Conservation (phyloP, 352 stramenopile species). For the Globisporangium perplexum region DNA sequence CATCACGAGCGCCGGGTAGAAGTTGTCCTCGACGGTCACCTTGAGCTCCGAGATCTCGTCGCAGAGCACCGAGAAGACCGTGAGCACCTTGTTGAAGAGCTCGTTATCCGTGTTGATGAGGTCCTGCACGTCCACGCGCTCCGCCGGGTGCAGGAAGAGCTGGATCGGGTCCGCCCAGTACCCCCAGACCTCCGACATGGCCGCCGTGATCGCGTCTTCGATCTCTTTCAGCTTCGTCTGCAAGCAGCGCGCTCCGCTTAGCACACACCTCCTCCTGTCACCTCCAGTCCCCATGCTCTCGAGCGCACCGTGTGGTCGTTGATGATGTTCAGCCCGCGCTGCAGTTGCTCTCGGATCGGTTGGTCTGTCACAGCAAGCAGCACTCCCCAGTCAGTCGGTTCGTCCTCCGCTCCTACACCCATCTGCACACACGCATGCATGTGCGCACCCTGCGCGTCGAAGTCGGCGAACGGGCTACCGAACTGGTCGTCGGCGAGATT, state of each 20-base stretch:
- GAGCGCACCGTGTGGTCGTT: conserved; percentile 78
- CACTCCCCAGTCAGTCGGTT: not conserved
- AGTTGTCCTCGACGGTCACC: conserved; percentile 87
- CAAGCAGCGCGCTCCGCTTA: not conserved
- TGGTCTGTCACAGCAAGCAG: conserved; percentile 34
- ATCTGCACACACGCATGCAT: not conserved
- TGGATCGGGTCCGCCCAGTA: conserved; percentile 87
- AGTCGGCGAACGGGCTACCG: conserved; percentile 67
- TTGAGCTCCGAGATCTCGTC: conserved; percentile 90
- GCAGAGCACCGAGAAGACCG: conserved; percentile 84
- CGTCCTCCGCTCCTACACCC: not conserved
- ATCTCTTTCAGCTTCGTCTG: conserved; percentile 85
- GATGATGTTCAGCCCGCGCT: conserved; percentile 77
- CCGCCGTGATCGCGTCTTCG: conserved; percentile 77
- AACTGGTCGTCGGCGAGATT: conserved; percentile 77
- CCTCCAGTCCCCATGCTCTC: not conserved
- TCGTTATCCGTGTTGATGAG: conserved; percentile 88
- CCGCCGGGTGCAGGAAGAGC: conserved; percentile 71
- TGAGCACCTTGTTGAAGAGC: conserved; percentile 87
- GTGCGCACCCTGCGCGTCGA: conserved; percentile 64
- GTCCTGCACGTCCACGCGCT: conserved; percentile 85
- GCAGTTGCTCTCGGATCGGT: conserved; percentile 76
- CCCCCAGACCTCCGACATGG: conserved; percentile 88
- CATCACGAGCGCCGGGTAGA: conserved; percentile 86
- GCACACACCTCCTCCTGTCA: not conserved